A percentile compares a stretch with the other conserved stretches of the same genome.
Conservation (phyloP, 2,329 filamentous ascomycete genomes). For the Thielaviopsis ethacetica region DNA sequence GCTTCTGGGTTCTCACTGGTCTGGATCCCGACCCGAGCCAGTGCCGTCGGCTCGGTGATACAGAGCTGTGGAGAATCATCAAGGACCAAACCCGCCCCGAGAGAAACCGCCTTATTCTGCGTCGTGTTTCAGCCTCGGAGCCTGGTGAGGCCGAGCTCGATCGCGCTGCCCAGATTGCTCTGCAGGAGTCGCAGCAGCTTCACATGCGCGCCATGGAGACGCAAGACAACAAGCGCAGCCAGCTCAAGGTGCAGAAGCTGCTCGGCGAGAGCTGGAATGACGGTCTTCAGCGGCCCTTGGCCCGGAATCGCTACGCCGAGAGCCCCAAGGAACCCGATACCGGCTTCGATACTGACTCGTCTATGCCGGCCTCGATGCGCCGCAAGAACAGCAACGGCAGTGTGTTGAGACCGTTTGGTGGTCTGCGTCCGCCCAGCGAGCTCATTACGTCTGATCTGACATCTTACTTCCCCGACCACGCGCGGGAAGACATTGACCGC, state of each 20-base stretch:
- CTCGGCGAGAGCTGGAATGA: conserved; percentile 77
- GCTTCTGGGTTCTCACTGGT: conserved; percentile 85
- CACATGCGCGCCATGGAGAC: conserved; percentile 47
- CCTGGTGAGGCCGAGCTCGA: conserved; percentile 76
- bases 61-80: conserved; percentile 80
- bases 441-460: conserved; percentile 92
- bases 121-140: conserved; percentile 83
- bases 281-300: conserved; percentile 63
- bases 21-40: conserved; percentile 66
- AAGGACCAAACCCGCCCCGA: conserved; percentile 74
- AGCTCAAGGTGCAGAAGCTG: conserved; percentile 76
- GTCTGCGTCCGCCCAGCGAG: conserved; percentile 84
- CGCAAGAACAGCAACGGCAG: conserved; percentile 24
- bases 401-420: conserved; percentile 68
- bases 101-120: conserved; percentile 74
- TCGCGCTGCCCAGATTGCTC: conserved; percentile 72
- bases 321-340: conserved; percentile 27
- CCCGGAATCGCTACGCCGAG: conserved; percentile 51
- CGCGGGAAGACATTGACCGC: conserved; percentile 85
- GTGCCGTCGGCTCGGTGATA: conserved; percentile 69
- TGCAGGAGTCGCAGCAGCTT: conserved; percentile 67
- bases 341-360: conserved; percentile 25
- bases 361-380: conserved; percentile 26
- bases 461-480: conserved; percentile 93
- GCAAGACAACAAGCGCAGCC: conserved; percentile 54